A percentile compares a stretch with the other conserved stretches of the same genome.
These are phyloP conservation scores for Didymella pomorum DNA, from an alignment of 2,329 filamentous ascomycete species.

Conservation along the genomic window DNA sequence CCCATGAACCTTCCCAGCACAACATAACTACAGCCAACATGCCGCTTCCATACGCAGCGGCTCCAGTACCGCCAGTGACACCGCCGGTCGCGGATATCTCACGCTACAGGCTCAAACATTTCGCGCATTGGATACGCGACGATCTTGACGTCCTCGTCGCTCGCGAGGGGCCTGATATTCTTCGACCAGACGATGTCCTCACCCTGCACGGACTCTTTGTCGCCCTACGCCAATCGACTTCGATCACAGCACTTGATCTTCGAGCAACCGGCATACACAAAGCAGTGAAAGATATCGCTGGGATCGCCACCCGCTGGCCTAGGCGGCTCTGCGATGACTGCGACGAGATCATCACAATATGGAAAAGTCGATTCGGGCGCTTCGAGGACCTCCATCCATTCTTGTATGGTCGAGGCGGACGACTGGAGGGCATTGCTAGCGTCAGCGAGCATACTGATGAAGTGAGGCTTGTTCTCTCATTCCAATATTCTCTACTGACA, in stretches of 20 bases:
- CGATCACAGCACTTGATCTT: slow-evolving; percentile 47
- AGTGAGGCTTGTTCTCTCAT: slow-evolving; percentile 29
- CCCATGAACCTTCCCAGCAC: not conserved
- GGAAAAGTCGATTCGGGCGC: slow-evolving; percentile 51
- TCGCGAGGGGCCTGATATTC: slow-evolving; percentile 54
- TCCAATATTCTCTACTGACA: not conserved
- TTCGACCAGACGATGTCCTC: slow-evolving; percentile 56
- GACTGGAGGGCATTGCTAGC: slow-evolving; percentile 54
- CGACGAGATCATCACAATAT: slow-evolving; percentile 52
- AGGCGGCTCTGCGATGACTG: slow-evolving; percentile 54
- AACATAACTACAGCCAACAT: not conserved
- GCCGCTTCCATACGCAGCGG: not conserved
- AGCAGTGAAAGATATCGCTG: slow-evolving; percentile 54
- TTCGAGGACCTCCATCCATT: slow-evolving; percentile 51
- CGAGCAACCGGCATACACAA: slow-evolving; percentile 57
- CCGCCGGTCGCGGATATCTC: slow-evolving; percentile 1
- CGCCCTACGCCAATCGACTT: slow-evolving; percentile 29
- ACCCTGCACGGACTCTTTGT: slow-evolving; percentile 54
- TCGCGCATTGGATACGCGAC: slow-evolving; percentile 58
- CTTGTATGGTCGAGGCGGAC: slow-evolving; percentile 54
- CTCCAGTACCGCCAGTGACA: not conserved
- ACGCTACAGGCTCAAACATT: slow-evolving; percentile 41
- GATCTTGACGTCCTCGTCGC: slow-evolving; percentile 57
- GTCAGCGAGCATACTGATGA: slow-evolving; percentile 50
- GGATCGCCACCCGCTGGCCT: slow-evolving; percentile 59